Conservation (phyloP, 2,329 filamentous ascomycete species). For the Nemania diffusa region DNA sequence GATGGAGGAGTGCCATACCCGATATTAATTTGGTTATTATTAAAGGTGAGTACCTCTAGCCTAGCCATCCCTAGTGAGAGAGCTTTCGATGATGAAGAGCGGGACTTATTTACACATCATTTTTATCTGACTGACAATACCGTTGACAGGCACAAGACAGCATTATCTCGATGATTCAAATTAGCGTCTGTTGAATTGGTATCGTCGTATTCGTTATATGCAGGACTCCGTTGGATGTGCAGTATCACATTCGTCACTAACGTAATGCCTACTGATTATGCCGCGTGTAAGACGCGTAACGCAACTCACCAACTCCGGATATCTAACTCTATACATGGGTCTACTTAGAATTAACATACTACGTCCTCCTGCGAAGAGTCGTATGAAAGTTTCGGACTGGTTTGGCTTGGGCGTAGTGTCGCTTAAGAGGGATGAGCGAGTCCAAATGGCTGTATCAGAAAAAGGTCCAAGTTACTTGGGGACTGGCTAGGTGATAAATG, state of each 20-base stretch:
- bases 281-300: not conserved
- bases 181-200: not conserved
- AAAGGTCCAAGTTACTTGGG: not conserved
- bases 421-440: not conserved
- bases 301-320: not conserved
- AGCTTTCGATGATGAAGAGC: slow-evolving; percentile 1
- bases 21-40: slow-evolving; percentile 1
- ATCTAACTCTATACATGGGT: not conserved
- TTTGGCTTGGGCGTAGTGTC: not conserved
- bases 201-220: not conserved
- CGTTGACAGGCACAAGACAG: not conserved
- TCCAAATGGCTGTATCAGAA: not conserved
- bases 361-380: too few species aligned
- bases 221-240: not conserved
- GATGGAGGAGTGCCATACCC: not conserved
- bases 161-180: not conserved
- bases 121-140: slow-evolving; percentile 9
- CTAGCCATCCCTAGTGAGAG: not conserved
- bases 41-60: slow-evolving; percentile 9
- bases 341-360: not conserved
- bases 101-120: not conserved
- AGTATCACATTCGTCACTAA: not conserved
- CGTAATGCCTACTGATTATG: not conserved
- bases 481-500: not conserved
- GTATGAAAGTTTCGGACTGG: not conserved